Base-by-base conservation (phyloP, 1,284 basidiomycete genomes). In the Leucoagaricus sp. region DNA sequence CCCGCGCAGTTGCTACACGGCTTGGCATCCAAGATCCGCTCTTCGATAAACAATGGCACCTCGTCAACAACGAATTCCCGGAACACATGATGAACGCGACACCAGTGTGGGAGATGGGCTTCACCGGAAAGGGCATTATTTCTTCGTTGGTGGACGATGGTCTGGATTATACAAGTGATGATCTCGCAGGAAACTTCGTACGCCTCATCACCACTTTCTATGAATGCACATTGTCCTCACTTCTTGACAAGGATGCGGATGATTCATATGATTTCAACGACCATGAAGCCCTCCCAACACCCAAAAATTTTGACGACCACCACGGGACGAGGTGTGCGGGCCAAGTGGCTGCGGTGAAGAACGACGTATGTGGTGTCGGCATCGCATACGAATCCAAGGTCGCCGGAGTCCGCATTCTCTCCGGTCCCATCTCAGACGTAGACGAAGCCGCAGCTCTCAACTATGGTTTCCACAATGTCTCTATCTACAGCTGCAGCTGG, bases 301-400 rank as follows among this genome's bases (percentile, higher is more conserved):
- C 97, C 0, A 84, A 89, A 51, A 84, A 97, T 46, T 82, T 81
- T 23, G 96, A 99, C 64, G 97, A 99, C 67, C 93, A 94, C 69
- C 97, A 99, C 69, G 97, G 97, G 15, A 99, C 97, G 0, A 89
- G 97, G 2, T 99, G 97, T 70, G 96, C 96, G 1, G 97, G 97
- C 29, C 97, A 99, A 73, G 89, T 99, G 54, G 95, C 93, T n/a
- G 97, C 97, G 1, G 85, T 84, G n/a, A 94, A 92, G 72, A 99
- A 99, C 75, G 88, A 93, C 59, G 91, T 91, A 0, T 99, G 97
- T 68, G 97, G 97, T 28, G 81, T 99, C 5, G 97, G 97, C 19
- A 92, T 99, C 49, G 94, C 97, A 1, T 95, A 97, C 69, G 78
- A 90, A 6, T 89, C 96, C 46, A 91, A 93, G 65, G 88, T 99